A percentile compares a stretch with the other conserved stretches of the same genome.
Evolutionary conservation across 1,284 basidiomycete species (phyloP).

Genomic region (Phellopilus nigrolimitatus): DNA sequence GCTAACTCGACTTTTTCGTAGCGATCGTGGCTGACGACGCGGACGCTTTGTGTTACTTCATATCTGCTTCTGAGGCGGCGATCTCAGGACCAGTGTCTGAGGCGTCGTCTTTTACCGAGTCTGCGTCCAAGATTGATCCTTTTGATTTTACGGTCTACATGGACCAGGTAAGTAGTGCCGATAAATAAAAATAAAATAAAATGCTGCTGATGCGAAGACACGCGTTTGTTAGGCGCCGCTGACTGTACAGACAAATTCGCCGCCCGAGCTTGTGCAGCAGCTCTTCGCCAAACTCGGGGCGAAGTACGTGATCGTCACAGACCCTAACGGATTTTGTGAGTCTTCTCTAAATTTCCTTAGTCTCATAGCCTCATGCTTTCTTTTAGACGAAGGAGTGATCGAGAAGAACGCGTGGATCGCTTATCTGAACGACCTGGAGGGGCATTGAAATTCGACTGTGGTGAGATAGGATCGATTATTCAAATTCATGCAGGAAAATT

Average conservation of each 20-base stretch:
- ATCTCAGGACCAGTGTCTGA: constrained; percentile 46
- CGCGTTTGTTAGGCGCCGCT: constrained; percentile 64
- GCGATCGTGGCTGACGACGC: constrained; percentile 75
- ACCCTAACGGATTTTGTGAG: constrained; percentile 79
- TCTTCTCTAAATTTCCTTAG: constrained; percentile 22
- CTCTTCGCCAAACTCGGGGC: constrained; percentile 90
- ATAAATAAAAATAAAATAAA: not conserved
- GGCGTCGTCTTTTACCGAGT: constrained; percentile 54
- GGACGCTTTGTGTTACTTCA: constrained; percentile 63
- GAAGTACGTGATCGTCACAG: constrained; percentile 83
- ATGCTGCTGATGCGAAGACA: not conserved
- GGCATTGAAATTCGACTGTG: not conserved
- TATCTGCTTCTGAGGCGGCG: constrained; percentile 38
- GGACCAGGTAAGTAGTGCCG: constrained; percentile 61
- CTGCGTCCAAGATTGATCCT: constrained; percentile 44
- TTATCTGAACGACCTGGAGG: constrained; percentile 38
- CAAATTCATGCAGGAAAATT: not conserved
- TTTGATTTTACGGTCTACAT: constrained; percentile 88
- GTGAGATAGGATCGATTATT: not conserved
- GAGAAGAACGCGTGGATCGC: constrained; percentile 51
- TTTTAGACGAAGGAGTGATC: constrained; percentile 41
- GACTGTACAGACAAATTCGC: constrained; percentile 77
- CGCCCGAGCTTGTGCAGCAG: constrained; percentile 86
- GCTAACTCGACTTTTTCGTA: constrained; percentile 28
- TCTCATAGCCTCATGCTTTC: not conserved